Evolutionary conservation across 2,329 filamentous ascomycete genomes (phyloP).

Genomic region (Talaromyces funiculosus): DNA sequence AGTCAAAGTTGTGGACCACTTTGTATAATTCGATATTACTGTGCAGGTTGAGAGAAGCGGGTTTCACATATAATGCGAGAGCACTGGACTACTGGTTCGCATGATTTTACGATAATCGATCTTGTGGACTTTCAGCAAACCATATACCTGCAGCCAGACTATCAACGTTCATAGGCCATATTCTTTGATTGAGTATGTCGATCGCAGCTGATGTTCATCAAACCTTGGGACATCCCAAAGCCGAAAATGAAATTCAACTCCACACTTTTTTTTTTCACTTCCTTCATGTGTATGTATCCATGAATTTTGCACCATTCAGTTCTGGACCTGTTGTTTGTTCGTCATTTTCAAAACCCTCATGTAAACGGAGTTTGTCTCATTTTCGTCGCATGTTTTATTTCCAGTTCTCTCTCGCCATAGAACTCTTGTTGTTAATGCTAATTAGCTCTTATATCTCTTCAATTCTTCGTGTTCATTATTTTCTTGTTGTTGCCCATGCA

Average conservation of each 20-base stretch:
- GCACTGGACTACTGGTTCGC: not conserved
- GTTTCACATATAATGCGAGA: not conserved
- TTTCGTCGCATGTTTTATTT: not conserved
- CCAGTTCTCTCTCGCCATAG: not conserved
- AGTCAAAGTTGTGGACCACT: not conserved
- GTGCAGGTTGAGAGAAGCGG: not conserved
- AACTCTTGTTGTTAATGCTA: not conserved
- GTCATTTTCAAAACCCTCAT: not conserved
- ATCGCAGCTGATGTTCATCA: not conserved
- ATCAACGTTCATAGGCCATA: not conserved
- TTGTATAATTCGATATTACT: not conserved
- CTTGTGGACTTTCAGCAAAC: not conserved
- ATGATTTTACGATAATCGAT: not conserved
- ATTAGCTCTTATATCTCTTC: not conserved
- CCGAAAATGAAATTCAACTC: not conserved
- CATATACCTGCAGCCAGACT: not conserved
- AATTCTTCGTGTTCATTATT: not conserved
- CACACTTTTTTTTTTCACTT: not conserved
- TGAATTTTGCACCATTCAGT: not conserved
- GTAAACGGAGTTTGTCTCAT: not conserved
- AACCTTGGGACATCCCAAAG: not conserved
- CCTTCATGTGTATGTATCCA: not conserved
- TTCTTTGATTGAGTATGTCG: not conserved
- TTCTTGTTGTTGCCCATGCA: not conserved
- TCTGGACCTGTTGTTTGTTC: not conserved